phyloP scores from a whole-genome alignment of 2,329 filamentous ascomycete genomes.

The Biscogniauxia sp. region DNA sequence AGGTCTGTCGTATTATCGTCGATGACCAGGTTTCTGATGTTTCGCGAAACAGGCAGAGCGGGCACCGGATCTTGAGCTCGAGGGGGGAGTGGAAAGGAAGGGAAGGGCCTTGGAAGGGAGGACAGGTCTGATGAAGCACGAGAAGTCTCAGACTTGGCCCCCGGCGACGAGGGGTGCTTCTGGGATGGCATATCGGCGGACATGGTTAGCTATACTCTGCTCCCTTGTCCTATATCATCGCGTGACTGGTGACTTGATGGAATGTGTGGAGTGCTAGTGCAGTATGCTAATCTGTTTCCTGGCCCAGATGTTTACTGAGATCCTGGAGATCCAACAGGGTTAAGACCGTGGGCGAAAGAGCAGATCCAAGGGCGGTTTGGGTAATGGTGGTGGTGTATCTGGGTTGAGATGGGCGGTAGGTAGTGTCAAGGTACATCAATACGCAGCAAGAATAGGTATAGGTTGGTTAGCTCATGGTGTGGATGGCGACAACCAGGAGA shows the following conservation, averaged over 20 bases:
- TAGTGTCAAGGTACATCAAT: no score
- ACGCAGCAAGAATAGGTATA: slow-evolving; percentile 9
- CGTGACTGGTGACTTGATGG: slow-evolving; percentile 6
- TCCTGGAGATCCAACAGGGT: neutral
- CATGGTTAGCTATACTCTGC: slow-evolving; percentile 2
- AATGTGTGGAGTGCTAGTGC: slow-evolving; percentile 2
- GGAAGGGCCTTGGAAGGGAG: slow-evolving; percentile 23
- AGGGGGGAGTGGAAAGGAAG: slow-evolving; percentile 25
- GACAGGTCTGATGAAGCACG: slow-evolving; percentile 38
- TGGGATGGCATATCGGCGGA: slow-evolving; percentile 10
- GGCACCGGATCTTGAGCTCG: slow-evolving; percentile 29
- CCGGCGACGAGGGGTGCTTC: slow-evolving; percentile 22
- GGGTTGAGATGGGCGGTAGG: neutral
- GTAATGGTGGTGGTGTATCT: neutral
- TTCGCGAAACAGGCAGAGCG: slow-evolving; percentile 29
- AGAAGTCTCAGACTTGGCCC: slow-evolving; percentile 36
- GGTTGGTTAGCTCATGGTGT: no score
- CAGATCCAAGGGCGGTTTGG: slow-evolving; percentile 8
- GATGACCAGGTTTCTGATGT: slow-evolving; percentile 31
- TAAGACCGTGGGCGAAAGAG: slow-evolving; percentile 3
- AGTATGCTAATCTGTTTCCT: neutral
- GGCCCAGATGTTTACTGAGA: neutral
- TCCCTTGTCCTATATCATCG: slow-evolving; percentile 13
- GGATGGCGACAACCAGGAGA: slow-evolving; percentile 4
- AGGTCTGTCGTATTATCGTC: slow-evolving; percentile 21